These are phyloP conservation scores for Akanthomyces uredinophilus DNA, from an alignment of 2,329 filamentous ascomycete species.

Conservation along the genomic window DNA sequence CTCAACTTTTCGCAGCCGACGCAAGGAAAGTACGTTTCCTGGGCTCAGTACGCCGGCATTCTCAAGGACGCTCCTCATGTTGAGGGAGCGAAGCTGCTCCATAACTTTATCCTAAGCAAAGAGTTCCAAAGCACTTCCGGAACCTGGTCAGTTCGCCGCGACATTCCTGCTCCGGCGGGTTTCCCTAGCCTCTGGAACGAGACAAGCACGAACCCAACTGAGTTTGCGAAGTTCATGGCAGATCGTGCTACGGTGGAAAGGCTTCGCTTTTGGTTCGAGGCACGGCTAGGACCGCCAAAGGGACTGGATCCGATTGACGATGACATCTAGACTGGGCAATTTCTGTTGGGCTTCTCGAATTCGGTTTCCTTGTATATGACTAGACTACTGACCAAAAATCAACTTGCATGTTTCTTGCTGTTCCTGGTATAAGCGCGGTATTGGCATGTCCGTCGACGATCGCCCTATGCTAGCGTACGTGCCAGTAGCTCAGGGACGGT, in stretches of 20 bases:
- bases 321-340: constrained; percentile 18
- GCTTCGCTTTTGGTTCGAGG: constrained; percentile 37
- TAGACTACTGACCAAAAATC: too few species aligned
- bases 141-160: constrained; percentile 31
- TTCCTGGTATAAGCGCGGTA: too few species aligned
- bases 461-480: too few species aligned
- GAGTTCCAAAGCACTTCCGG: constrained; percentile 32
- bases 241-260: constrained; percentile 38
- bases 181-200: constrained; percentile 27
- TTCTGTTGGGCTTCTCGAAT: too few species aligned
- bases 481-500: too few species aligned
- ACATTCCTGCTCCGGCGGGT: constrained; percentile 26
- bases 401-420: too few species aligned
- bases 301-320: constrained; percentile 34
- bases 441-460: too few species aligned
- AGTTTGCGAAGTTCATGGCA: constrained; percentile 37
- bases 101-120: constrained; percentile 39
- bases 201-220: constrained; percentile 29
- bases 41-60: constrained; percentile 46
- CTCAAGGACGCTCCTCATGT: constrained; percentile 43
- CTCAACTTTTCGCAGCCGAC: constrained; percentile 28
- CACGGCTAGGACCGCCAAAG: constrained; percentile 36
- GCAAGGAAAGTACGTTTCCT: constrained; percentile 39
- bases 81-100: constrained; percentile 46
- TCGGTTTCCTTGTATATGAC: too few species aligned